Evolutionary conservation across 2,329 filamentous ascomycete genomes (phyloP).

Genomic region (Neurospora crassa): DNA sequence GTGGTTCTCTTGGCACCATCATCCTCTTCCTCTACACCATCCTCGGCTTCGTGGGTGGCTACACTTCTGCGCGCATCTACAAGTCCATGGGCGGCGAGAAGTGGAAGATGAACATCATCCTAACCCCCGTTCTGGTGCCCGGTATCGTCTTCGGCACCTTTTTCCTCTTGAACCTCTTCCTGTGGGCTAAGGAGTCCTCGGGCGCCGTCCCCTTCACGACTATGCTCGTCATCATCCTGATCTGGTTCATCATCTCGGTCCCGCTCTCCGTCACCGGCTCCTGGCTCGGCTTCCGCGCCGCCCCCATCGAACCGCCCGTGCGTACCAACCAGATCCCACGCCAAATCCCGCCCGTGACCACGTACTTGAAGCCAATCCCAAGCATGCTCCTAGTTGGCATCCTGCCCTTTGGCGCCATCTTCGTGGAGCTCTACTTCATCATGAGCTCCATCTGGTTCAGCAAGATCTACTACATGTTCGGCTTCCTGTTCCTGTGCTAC

Average conservation of each 20-base stretch:
- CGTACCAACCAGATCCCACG: conserved; percentile 96
- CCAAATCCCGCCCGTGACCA: conserved; percentile 78
- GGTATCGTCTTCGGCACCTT: conserved; percentile 78
- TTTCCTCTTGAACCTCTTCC: conserved; percentile 91
- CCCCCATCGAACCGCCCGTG: conserved; percentile 66
- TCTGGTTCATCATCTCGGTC: conserved; percentile 96
- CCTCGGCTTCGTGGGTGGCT: conserved; percentile 87
- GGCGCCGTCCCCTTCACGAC: conserved; percentile 94
- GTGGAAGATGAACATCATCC: conserved; percentile 88
- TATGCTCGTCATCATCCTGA: conserved; percentile 85
- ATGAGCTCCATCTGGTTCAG: conserved; percentile 99
- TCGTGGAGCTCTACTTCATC: conserved; percentile 98
- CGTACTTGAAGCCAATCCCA: conserved; percentile 77
- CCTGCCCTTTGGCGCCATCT: conserved; percentile 91
- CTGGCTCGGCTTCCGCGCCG: conserved; percentile 81
- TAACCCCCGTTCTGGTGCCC: conserved; percentile 80
- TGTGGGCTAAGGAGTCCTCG: conserved; percentile 87
- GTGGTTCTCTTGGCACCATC: conserved; percentile 85
- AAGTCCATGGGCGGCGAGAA: conserved; percentile 86
- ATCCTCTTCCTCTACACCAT: conserved; percentile 90
- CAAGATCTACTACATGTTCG: conserved; percentile 99
- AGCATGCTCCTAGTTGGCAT: conserved; percentile 89
- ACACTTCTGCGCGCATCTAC: conserved; percentile 82
- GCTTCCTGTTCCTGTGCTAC: conserved; percentile 96
- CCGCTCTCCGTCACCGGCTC: conserved; percentile 84